Evolutionary conservation across 306 rosid genomes (phyloP), one percentile per base, ranked within the genome.

Genomic region (Cucurbita moschata): DNA sequence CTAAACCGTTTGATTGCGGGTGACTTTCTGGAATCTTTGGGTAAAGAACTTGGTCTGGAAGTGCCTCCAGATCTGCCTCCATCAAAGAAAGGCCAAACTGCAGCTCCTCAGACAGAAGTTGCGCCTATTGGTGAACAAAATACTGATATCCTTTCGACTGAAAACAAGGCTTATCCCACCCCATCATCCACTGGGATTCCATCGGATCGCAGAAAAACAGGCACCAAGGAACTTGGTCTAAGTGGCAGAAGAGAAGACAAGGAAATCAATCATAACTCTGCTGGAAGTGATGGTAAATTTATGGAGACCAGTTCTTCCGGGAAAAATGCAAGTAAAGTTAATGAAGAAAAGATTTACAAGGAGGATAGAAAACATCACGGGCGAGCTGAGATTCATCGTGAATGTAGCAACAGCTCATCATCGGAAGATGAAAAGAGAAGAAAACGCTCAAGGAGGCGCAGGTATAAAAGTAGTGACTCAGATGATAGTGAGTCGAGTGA

Each of bases 1-100:
- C 76, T 95, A 75, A 95, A 85, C 79, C 92, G 96, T 62, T 84
- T 95, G 86, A 85, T 91, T 71, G 99, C 97, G 37, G 97, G 99
- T 13, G 96, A 95, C 84, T 95, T 95, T 83, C 79, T 95, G 83
- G 92, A 95, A 80, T 91, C 97, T 59, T 84, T 95, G 89, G 97
- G 97, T 77, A 91, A 88, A 83, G 99, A 95, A 85, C 88, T 91
- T 39, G 97, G 99, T 52, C 82, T 91, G 67, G 99, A 88, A 85
- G 90, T 95, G 69, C 99, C 99, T 47, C 91, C 96, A 66, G 99
- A 89, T 61, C 78, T 77, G 59, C 88, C 88, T 58, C 79, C 78
- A 76, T 63, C 89, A 0, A 85, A 85, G 72, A 94, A 87, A 57
- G 65, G 82, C 50, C 73, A 56, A 77, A 76, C 4, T 57, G 43